Evolutionary conservation across 371 early-diverging fungal species (phyloP), one percentile per base, ranked within the genome.

Genomic region (Catenaria anguillulae): DNA sequence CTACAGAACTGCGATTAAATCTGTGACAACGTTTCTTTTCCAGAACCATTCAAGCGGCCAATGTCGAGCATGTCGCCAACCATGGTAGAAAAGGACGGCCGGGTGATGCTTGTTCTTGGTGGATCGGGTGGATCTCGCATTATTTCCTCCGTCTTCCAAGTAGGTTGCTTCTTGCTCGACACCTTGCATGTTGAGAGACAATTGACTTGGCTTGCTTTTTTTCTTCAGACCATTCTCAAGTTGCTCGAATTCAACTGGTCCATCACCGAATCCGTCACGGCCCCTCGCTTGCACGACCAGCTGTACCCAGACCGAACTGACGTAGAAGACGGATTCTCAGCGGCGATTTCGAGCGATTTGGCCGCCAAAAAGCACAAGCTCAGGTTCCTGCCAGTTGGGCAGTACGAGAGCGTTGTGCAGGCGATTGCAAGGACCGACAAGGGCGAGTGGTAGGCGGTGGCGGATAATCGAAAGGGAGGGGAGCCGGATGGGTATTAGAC

Each of bases 121-220:
- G 99, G 87, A 21, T 85, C 89, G 54, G 99, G 99, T 24, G 99
- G 99, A 21, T 86, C 90, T 52, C 73, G 86, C 64, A 99, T 99
- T 63, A 81, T 89, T 15, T 94, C 96, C 0, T 74, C 91, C 10
- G 85, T 89, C 0, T 62, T 91, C 1, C 81, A 86, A 66, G 86
- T 87, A 73, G 66, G 65, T 55, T 13, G 33, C 40, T 35, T 31
- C 5, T 34, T 1, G 3, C 17, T 19, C 64, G 24, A 19, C n/a
- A n/a, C n/a, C n/a, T n/a, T n/a, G n/a, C n/a, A n/a, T n/a, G n/a
- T n/a, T n/a, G n/a, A n/a, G n/a, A n/a, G n/a, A n/a, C n/a, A n/a
- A n/a, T n/a, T n/a, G n/a, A n/a, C n/a, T n/a, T n/a, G n/a, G n/a
- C 60, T 4, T n/a, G 55, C 43, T 15, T 13, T 24, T 4, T n/a